These are phyloP conservation scores for Podochytrium sp. DNA, from an alignment of 192 early-diverging fungal genomes.

Conservation along the genomic window DNA sequence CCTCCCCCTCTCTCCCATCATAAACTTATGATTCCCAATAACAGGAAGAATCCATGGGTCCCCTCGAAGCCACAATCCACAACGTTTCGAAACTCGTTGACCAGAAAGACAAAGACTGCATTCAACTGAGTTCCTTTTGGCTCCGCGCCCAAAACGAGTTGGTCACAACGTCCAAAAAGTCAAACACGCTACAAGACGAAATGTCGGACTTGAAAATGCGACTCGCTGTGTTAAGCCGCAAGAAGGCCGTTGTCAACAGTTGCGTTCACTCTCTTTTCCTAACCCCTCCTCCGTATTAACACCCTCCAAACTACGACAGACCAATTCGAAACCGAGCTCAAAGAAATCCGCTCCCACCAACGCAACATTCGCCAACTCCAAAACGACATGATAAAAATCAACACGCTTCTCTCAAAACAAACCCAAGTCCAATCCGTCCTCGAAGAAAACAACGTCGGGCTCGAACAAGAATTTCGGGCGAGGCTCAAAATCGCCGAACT, in stretches of 20 bases:
- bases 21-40: no score
- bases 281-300: not conserved
- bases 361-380: conserved; percentile 59
- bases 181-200: conserved; percentile 49
- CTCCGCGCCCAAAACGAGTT: conserved; percentile 64
- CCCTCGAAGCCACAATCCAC: conserved; percentile 66
- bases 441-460: conserved; percentile 61
- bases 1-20: not conserved
- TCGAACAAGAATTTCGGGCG: conserved; percentile 62
- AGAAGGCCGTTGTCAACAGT: conserved; percentile 68
- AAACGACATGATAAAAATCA: conserved; percentile 67
- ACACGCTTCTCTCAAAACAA: conserved; percentile 60
- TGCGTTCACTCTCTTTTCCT: conserved; percentile 4
- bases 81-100: conserved; percentile 57
- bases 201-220: conserved; percentile 59
- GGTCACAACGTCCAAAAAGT: conserved; percentile 52
- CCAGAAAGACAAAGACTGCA: conserved; percentile 58
- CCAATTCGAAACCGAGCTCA: conserved; percentile 58
- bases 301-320: conserved; percentile 23
- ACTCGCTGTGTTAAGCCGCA: conserved; percentile 55
- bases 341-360: conserved; percentile 60
- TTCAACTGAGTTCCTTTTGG: conserved; percentile 62
- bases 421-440: conserved; percentile 49
- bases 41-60: conserved; percentile 59
- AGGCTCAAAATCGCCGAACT: conserved; percentile 62